Percentiles rank a stretch among this genome's conserved stretches.
These are phyloP conservation scores for Lipomyces starkeyi DNA, from an alignment of 805 yeast species.

Conservation along the genomic window DNA sequence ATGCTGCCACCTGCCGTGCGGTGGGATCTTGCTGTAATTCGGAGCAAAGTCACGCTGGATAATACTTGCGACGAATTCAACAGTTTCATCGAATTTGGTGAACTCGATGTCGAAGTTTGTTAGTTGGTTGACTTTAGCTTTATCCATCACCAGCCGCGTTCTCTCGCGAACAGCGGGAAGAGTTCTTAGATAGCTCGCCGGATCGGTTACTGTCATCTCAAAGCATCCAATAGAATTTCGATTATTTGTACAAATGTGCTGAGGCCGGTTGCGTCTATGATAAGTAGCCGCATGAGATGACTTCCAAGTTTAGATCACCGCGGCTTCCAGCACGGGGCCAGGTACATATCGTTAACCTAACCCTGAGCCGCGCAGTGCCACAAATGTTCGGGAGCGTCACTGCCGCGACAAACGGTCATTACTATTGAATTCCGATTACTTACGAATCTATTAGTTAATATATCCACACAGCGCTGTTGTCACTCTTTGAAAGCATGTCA, in stretches of 20 bases:
- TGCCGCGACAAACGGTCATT: neutral
- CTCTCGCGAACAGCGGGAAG: slow-evolving; percentile 63
- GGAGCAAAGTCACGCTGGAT: slow-evolving; percentile 55
- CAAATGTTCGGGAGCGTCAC: neutral
- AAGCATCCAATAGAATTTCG: too few relatives aligned
- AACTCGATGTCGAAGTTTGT: slow-evolving; percentile 56
- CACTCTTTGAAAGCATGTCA: neutral
- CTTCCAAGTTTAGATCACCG: too few relatives aligned
- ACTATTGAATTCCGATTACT: too few relatives aligned
- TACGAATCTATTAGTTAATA: neutral
- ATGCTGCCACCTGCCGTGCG: slow-evolving; percentile 74
- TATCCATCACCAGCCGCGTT: slow-evolving; percentile 52
- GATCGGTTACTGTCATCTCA: slow-evolving; percentile 4
- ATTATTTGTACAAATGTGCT: neutral
- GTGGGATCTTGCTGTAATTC: slow-evolving; percentile 57
- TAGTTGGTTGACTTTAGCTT: slow-evolving; percentile 50
- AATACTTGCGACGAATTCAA: slow-evolving; percentile 55
- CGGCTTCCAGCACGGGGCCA: too few relatives aligned
- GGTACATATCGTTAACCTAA: neutral
- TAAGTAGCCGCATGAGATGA: too few relatives aligned
- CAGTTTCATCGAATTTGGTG: slow-evolving; percentile 50
- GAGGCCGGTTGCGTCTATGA: neutral
- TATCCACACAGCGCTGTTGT: neutral
- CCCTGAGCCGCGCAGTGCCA: neutral
- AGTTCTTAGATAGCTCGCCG: slow-evolving; percentile 50